Conservation (phyloP, 2,329 filamentous ascomycete species). For the Bimuria novae-zelandiae region DNA sequence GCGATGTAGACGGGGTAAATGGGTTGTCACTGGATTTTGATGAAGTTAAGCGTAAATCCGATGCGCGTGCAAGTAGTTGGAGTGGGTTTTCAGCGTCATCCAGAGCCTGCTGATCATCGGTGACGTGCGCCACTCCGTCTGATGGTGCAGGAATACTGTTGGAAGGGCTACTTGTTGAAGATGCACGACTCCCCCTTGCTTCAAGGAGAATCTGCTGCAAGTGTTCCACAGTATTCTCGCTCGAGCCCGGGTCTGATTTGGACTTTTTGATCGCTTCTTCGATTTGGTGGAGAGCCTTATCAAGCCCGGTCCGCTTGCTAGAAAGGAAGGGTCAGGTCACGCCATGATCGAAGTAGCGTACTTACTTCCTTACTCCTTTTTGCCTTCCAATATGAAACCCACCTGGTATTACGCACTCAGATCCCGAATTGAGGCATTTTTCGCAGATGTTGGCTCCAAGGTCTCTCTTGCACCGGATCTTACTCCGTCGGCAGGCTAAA, state of each 20-base stretch:
- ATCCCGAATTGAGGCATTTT: constrained; percentile 61
- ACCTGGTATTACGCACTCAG: constrained; percentile 67
- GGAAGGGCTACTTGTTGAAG: constrained; percentile 26
- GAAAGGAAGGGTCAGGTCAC: constrained; percentile 15
- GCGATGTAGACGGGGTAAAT: constrained; percentile 34
- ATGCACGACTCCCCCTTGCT: constrained; percentile 44
- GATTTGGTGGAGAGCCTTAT: constrained; percentile 75
- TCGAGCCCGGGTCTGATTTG: constrained; percentile 29
- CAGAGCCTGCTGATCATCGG: constrained; percentile 58
- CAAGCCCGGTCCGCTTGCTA: constrained; percentile 74
- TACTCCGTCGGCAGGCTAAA: constrained; percentile 67
- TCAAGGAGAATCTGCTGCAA: constrained; percentile 58
- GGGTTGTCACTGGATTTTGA: constrained; percentile 27
- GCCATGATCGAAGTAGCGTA: neutral
- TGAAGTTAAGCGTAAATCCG: constrained; percentile 65
- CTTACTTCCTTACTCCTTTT: constrained; percentile 77
- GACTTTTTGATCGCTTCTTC: constrained; percentile 62
- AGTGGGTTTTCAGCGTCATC: constrained; percentile 78
- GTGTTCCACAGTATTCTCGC: constrained; percentile 32
- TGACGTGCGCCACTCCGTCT: constrained; percentile 35
- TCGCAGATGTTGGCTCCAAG: constrained; percentile 60
- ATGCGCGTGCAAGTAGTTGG: constrained; percentile 73
- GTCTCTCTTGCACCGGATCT: constrained; percentile 68
- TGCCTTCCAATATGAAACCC: constrained; percentile 71
- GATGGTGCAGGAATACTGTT: constrained; percentile 14